Evolutionary conservation across 768 basidiomycete genomes (phyloP), one percentile per base, ranked within the genome.

Genomic region (Phylloporus scabripes): DNA sequence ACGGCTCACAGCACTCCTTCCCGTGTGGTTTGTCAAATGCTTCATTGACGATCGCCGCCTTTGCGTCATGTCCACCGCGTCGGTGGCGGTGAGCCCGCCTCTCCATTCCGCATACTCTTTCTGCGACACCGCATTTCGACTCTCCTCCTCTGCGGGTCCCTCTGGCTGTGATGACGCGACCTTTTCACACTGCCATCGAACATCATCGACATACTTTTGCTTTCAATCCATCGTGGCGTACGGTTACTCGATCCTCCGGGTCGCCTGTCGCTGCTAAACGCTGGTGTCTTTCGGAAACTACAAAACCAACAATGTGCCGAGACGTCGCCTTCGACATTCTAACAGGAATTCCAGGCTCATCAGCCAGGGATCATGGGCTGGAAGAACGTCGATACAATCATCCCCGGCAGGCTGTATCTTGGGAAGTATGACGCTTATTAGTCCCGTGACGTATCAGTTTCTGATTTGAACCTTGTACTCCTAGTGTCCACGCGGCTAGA

Each of bases 361-460:
- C 57, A 54, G 36, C 31, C 47, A 52, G 49, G 50, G 15, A 59
- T 33, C 18, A 72, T 69, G 70, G 67, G 60, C 64, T 83, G 82
- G 81, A 83, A 73, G 65, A 83, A 84, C 71, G 74, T 86, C 69
- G 76, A 83, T 64, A 69, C 80, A 39, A 71, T 87, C 68, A 80
- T 86, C 62, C 75, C 78, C 43, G 74, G 74, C 65, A 77, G 70
- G 65, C 74, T 87, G 67, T 86, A 77, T 70, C 72, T 87, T 64
- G 85, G 85, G 73, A 87, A 85, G 85, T 86, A 54, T 66, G 84
- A 26, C 80, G 53, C 38, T 24, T 45, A 50, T 53, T 60, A 57
- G 56, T 52, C 34, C 43, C 45, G 36, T 58, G 55, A 42, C 49
- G 49, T 60, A 54, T 53, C 54, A 38, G 48, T 43, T 65, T 61